These are phyloP conservation scores for Pilobolus umbonatus DNA, from an alignment of 192 early-diverging fungal genomes.

Conservation along the genomic window DNA sequence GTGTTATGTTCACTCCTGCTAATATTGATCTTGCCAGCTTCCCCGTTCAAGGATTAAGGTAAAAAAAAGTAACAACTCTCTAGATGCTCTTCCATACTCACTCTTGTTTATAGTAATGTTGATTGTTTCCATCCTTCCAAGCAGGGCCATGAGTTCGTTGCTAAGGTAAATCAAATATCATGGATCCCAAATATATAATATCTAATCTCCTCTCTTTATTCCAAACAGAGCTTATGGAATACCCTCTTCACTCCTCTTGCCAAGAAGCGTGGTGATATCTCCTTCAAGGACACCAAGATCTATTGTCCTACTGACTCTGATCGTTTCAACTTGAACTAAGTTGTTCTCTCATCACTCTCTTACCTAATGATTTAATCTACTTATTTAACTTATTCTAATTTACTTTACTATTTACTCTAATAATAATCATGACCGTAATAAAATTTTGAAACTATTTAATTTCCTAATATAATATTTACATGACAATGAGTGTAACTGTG, in stretches of 20 bases:
- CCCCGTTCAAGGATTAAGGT: slow-evolving; percentile 15
- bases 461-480: no score
- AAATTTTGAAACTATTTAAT: no score
- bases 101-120: slow-evolving; percentile 7
- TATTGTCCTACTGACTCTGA: slow-evolving; percentile 3
- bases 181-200: no score
- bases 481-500: no score
- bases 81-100: background rate
- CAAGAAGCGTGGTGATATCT: background rate
- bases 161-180: slow-evolving; percentile 3
- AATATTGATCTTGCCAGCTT: slow-evolving; percentile 8
- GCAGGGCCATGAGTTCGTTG: slow-evolving; percentile 18
- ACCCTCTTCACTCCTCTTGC: slow-evolving; percentile 10
- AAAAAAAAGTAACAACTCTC: background rate
- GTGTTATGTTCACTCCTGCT: slow-evolving; percentile 11
- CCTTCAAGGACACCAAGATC: background rate
- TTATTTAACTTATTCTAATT: no score
- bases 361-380: no score
- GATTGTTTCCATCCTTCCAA: slow-evolving; percentile 22
- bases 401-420: no score
- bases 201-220: no score
- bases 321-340: background rate
- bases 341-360: no score
- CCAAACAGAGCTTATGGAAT: slow-evolving; percentile 19
- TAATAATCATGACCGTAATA: no score